These are phyloP conservation scores for Trichophyton schoenleinii DNA, from an alignment of 2,329 filamentous ascomycete genomes.

Conservation along the genomic window DNA sequence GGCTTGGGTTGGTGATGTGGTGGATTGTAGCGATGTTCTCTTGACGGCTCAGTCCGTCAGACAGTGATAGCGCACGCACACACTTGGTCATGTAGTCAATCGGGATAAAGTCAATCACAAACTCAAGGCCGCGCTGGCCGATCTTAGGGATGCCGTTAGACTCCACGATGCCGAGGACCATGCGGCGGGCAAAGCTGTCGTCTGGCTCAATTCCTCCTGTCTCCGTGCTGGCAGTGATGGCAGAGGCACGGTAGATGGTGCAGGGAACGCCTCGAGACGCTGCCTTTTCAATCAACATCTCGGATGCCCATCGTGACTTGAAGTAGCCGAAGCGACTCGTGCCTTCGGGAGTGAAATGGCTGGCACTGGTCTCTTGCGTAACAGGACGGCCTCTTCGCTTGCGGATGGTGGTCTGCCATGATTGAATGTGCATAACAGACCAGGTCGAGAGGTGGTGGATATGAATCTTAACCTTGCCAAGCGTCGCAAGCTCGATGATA, in stretches of 20 bases:
- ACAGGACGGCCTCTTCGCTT: constrained; percentile 3
- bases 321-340: constrained; percentile 8
- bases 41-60: not conserved
- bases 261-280: constrained; percentile 2
- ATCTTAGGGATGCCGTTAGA: constrained; percentile 7
- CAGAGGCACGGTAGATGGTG: constrained; percentile 9
- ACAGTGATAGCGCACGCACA: not conserved
- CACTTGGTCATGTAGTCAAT: constrained; percentile 8
- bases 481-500: constrained; percentile 6
- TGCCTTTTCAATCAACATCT: constrained; percentile 9
- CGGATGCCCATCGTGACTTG: constrained; percentile 8
- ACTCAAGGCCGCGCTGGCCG: constrained; percentile 3
- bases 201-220: constrained; percentile 2
- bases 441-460: constrained; percentile 10
- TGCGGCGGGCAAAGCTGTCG: constrained; percentile 8
- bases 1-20: constrained; percentile 9
- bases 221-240: constrained; percentile 5
- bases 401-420: constrained; percentile 5
- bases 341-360: constrained; percentile 5
- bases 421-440: constrained; percentile 7
- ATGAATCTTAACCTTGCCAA: constrained; percentile 1
- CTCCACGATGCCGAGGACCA: constrained; percentile 6
- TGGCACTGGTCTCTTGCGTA: constrained; percentile 5
- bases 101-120: constrained; percentile 9
- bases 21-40: constrained; percentile 3